These are phyloP conservation scores for Coniochaeta pulveracea DNA, from an alignment of 2,329 filamentous ascomycete species.

Conservation along the genomic window DNA sequence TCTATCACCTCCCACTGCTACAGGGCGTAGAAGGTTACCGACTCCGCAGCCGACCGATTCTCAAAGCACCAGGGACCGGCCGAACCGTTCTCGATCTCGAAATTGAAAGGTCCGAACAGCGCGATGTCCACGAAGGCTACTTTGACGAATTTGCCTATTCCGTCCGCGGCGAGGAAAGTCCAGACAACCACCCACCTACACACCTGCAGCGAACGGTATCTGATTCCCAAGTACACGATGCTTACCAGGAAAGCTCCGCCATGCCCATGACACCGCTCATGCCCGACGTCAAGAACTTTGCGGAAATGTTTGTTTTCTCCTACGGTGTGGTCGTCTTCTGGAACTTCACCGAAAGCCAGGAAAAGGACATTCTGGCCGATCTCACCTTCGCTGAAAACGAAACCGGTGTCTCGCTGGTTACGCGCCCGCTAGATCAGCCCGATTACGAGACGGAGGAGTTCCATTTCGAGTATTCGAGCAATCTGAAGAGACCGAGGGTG, in stretches of 20 bases:
- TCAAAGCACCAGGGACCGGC: slow-evolving; percentile 81
- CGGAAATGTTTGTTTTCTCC: slow-evolving; percentile 93
- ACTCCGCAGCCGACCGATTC: slow-evolving; percentile 76
- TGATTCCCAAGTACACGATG: no score
- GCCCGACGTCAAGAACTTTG: slow-evolving; percentile 66
- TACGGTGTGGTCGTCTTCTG: slow-evolving; percentile 98
- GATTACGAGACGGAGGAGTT: slow-evolving; percentile 98
- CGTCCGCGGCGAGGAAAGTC: slow-evolving; percentile 21
- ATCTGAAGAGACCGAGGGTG: slow-evolving; percentile 77
- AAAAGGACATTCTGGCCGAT: slow-evolving; percentile 93
- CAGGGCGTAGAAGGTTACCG: slow-evolving; percentile 80
- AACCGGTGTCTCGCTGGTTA: slow-evolving; percentile 55
- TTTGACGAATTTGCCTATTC: slow-evolving; percentile 62
- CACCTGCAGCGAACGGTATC: slow-evolving; percentile 4
- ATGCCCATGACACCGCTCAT: slow-evolving; percentile 47
- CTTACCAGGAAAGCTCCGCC: slow-evolving; percentile 19
- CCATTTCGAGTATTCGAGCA: slow-evolving; percentile 89
- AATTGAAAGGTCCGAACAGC: slow-evolving; percentile 83
- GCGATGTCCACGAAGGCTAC: slow-evolving; percentile 87
- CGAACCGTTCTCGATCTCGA: slow-evolving; percentile 90
- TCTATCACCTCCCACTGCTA: slow-evolving; percentile 84
- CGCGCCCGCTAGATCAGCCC: slow-evolving; percentile 69
- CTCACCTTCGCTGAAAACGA: slow-evolving; percentile 75
- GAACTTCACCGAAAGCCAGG: slow-evolving; percentile 95
- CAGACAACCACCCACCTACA: not conserved